Percentiles rank a stretch among this genome's conserved stretches.
Conservation (phyloP, 768 basidiomycete species). For the Rhodosporidiobolus sp. region DNA sequence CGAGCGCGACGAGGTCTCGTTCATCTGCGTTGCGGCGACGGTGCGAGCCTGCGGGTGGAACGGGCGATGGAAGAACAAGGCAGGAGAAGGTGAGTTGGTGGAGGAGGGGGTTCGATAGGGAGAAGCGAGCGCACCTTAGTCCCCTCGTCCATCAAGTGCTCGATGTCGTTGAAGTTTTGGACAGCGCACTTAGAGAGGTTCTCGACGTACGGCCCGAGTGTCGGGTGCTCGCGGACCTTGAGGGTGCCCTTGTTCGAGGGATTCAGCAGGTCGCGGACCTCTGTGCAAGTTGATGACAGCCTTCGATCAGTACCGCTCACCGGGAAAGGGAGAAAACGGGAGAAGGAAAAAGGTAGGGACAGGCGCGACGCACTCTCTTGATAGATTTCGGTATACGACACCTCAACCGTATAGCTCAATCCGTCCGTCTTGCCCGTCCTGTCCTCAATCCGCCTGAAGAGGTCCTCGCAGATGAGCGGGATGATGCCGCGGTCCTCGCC, state of each 20-base stretch:
- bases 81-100: not conserved
- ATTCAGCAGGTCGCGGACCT: slow-evolving; percentile 94
- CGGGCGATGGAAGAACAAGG: not conserved
- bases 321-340: not conserved
- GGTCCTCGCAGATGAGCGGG: slow-evolving; percentile 86
- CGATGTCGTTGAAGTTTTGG: slow-evolving; percentile 89
- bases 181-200: slow-evolving; percentile 92
- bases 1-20: slow-evolving; percentile 93
- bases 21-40: slow-evolving; percentile 99
- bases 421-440: slow-evolving; percentile 65
- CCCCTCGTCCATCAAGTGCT: slow-evolving; percentile 99
- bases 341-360: not conserved
- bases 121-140: slow-evolving; percentile 61
- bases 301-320: not conserved
- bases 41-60: slow-evolving; percentile 64
- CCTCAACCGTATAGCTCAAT: slow-evolving; percentile 69
- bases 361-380: slow-evolving; percentile 58
- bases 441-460: slow-evolving; percentile 75
- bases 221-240: slow-evolving; percentile 94
- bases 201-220: slow-evolving; percentile 86
- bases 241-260: slow-evolving; percentile 95
- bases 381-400: slow-evolving; percentile 64
- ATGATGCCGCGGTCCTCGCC: slow-evolving; percentile 88
- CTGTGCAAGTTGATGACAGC: slow-evolving; percentile 47
- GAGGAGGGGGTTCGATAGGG: too few relatives aligned